A percentile compares a stretch with the other conserved stretches of the same genome.
Evolutionary conservation across 768 basidiomycete genomes (phyloP).

Genomic region (Mrakia gelida): DNA sequence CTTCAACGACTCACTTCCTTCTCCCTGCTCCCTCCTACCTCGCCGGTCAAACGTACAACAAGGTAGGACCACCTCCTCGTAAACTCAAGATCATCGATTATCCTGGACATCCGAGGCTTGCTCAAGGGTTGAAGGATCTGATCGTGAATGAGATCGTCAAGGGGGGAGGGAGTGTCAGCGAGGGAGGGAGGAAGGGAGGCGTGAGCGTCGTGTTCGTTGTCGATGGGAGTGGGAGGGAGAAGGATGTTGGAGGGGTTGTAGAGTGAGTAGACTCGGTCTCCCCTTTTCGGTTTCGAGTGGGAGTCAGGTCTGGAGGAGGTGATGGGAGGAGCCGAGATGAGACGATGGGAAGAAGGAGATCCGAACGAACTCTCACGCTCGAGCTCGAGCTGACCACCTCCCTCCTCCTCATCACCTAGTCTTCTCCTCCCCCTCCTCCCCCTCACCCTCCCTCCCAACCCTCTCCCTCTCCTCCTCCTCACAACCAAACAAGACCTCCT

Average conservation of each 20-base stretch:
- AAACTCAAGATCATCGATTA: conserved; percentile 28
- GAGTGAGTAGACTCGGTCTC: conserved; percentile 12
- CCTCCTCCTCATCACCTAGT: not conserved
- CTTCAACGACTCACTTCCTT: conserved; percentile 21
- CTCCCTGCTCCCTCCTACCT: conserved; percentile 17
- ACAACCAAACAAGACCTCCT: conserved; percentile 30
- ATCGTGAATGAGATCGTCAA: conserved; percentile 14
- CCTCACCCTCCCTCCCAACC: conserved; percentile 20
- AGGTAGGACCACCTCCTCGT: not conserved
- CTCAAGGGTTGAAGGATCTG: conserved; percentile 1
- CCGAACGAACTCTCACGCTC: not conserved
- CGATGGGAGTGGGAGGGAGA: conserved; percentile 23
- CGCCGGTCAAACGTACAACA: not conserved
- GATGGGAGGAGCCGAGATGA: too few relatives aligned
- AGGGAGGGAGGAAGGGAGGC: not conserved
- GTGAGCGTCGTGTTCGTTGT: conserved; percentile 30
- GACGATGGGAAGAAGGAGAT: too few relatives aligned
- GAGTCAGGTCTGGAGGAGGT: too few relatives aligned
- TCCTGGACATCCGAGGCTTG: conserved; percentile 25
- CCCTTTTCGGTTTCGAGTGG: not conserved
- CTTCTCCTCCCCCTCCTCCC: conserved; percentile 27
- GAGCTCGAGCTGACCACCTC: not conserved
- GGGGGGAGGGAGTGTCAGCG: conserved; percentile 2
- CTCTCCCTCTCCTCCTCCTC: conserved; percentile 27
- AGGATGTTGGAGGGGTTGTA: conserved; percentile 26